phyloP scores from a whole-genome alignment of 352 stramenopile genomes.

The Phytophthora niederhauseri region DNA sequence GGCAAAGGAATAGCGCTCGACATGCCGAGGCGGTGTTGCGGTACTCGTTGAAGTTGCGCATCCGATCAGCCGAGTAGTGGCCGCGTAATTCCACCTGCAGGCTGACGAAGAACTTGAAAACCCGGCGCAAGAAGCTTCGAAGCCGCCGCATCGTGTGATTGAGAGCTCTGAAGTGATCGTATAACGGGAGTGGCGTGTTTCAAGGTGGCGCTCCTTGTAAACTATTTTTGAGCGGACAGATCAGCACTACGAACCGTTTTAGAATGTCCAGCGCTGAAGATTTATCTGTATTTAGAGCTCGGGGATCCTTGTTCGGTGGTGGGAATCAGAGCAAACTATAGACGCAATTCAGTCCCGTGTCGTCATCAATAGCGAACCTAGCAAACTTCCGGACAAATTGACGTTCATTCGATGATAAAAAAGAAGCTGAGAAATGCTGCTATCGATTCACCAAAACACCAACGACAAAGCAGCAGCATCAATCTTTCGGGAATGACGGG shows the following conservation, averaged over 20 bases:
- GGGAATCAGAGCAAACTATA: background rate
- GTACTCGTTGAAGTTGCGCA: background rate
- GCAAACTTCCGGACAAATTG: too few relatives aligned
- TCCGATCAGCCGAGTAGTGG: constrained; percentile 1
- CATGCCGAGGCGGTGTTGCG: background rate
- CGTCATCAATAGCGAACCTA: too few relatives aligned
- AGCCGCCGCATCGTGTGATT: background rate
- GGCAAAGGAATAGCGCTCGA: background rate
- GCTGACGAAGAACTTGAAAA: background rate
- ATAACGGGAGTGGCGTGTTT: background rate
- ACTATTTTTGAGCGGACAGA: background rate
- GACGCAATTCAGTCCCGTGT: background rate
- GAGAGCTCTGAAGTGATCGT: background rate
- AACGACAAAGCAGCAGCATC: too few relatives aligned
- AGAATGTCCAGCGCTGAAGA: background rate
- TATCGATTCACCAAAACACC: too few relatives aligned
- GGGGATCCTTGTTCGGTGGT: background rate
- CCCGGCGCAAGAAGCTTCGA: background rate
- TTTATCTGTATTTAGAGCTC: background rate
- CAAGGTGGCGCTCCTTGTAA: background rate
- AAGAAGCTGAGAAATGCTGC: too few relatives aligned
- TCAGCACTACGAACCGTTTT: background rate
- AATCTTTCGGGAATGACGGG: too few relatives aligned
- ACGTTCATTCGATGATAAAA: too few relatives aligned
- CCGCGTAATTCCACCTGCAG: background rate